Evolutionary conservation across 2,329 filamentous ascomycete genomes (phyloP).

Genomic region (Lachnellula suecica): DNA sequence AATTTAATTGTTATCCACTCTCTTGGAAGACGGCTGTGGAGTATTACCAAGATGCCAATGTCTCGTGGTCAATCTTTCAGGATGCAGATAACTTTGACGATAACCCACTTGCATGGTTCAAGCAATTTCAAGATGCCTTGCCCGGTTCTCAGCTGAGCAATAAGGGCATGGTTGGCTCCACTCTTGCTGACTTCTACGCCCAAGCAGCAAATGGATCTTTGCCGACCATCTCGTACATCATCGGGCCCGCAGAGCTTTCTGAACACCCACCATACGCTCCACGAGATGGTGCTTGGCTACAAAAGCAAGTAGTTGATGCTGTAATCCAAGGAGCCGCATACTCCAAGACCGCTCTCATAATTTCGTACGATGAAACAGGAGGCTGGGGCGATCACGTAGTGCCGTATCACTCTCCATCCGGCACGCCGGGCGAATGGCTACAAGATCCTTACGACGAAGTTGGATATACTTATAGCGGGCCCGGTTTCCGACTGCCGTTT

Average conservation of each 20-base stretch:
- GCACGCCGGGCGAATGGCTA: conserved; percentile 51
- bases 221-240: conserved; percentile 50
- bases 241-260: conserved; percentile 48
- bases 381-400: conserved; percentile 55
- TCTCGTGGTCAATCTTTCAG: conserved; percentile 47
- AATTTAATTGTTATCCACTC: conserved; percentile 46
- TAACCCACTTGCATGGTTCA: conserved; percentile 45
- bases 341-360: conserved; percentile 19
- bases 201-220: conserved; percentile 50
- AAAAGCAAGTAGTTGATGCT: conserved; percentile 50
- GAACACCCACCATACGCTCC: conserved; percentile 54
- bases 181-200: conserved; percentile 46
- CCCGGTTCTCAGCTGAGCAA: conserved; percentile 36
- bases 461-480: conserved; percentile 42
- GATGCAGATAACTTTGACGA: conserved; percentile 48
- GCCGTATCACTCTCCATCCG: conserved; percentile 49
- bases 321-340: conserved; percentile 50
- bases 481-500: conserved; percentile 50
- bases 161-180: conserved; percentile 34
- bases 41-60: conserved; percentile 40
- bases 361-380: conserved; percentile 41
- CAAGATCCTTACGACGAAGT: conserved; percentile 43
- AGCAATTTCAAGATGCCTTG: conserved; percentile 44
- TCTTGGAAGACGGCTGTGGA: conserved; percentile 47
- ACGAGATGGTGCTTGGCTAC: conserved; percentile 53